A percentile compares a stretch with the other conserved stretches of the same genome.
phyloP scores from a whole-genome alignment of 2,329 filamentous ascomycete species.

The Colletotrichum echinochloae region DNA sequence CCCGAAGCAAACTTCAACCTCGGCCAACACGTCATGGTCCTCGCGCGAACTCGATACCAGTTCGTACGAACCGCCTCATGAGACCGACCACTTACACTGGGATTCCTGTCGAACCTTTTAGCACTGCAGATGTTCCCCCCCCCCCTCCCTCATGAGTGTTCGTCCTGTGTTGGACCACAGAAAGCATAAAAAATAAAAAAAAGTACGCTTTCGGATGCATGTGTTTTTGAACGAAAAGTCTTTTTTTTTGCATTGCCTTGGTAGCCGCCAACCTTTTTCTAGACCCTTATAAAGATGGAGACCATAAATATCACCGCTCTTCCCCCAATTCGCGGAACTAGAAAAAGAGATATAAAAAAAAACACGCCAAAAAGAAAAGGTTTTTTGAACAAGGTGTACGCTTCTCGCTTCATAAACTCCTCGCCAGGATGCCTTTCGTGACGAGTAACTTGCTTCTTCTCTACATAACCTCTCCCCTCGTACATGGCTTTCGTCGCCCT shows the following conservation, averaged over 20 bases:
- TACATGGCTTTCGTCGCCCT: not conserved
- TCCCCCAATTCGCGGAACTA: not conserved
- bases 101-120: not conserved
- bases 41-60: constrained; percentile 16
- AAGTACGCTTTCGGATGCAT: not conserved
- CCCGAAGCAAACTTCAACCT: no score
- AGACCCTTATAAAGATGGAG: not conserved
- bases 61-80: constrained; percentile 12
- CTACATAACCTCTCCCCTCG: not conserved
- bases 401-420: constrained; percentile 28
- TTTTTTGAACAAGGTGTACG: not conserved
- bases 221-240: not conserved
- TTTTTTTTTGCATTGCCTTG: constrained; percentile 10
- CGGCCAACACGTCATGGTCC: constrained; percentile 17
- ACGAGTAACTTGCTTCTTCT: not conserved
- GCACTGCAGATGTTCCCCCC: no score
- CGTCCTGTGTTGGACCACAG: not conserved
- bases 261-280: constrained; percentile 7
- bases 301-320: constrained; percentile 9
- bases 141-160: not conserved
- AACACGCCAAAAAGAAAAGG: no score
- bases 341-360: not conserved
- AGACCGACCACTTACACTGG: constrained; percentile 21
- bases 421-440: constrained; percentile 26
- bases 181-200: not conserved